These are phyloP conservation scores for Alisma plantagoaquatica DNA, from an alignment of 106 monocot species.

Conservation along the genomic window DNA sequence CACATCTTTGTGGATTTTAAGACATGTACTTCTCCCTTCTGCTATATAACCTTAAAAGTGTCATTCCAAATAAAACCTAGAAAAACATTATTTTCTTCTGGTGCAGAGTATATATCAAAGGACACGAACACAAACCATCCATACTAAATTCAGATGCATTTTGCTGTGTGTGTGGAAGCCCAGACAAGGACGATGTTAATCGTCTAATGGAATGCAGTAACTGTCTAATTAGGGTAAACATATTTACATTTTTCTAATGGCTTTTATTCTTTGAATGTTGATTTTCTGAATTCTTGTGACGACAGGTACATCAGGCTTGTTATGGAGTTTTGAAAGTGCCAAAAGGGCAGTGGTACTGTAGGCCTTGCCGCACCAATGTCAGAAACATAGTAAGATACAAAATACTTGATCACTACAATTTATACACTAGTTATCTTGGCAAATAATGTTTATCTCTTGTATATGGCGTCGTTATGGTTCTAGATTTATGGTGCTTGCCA, in stretches of 20 bases:
- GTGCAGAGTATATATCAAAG: not conserved
- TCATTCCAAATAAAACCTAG: not conserved
- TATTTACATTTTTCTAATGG: not conserved
- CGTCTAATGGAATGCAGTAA: not conserved
- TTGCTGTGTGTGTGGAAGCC: not conserved
- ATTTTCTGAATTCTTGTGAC: not conserved
- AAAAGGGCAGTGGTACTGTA: not conserved
- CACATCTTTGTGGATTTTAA: not conserved
- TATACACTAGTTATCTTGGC: not conserved
- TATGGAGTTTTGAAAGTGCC: not conserved
- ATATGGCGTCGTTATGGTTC: not conserved
- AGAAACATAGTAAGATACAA: not conserved
- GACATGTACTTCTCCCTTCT: not conserved
- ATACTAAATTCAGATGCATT: not conserved
- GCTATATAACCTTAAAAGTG: not conserved
- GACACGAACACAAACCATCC: not conserved
- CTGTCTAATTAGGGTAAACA: not conserved
- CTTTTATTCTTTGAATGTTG: not conserved
- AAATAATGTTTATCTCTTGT: not conserved
- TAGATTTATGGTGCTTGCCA: not conserved
- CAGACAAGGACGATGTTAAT: not conserved
- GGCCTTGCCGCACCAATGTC: not conserved
- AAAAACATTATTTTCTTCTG: not conserved
- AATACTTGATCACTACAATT: no score
- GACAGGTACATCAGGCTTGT: not conserved